Percentiles rank a stretch among this genome's conserved stretches.
Evolutionary conservation across 306 rosid species (phyloP).

Genomic region (Cyamopsis tetragonoloba): DNA sequence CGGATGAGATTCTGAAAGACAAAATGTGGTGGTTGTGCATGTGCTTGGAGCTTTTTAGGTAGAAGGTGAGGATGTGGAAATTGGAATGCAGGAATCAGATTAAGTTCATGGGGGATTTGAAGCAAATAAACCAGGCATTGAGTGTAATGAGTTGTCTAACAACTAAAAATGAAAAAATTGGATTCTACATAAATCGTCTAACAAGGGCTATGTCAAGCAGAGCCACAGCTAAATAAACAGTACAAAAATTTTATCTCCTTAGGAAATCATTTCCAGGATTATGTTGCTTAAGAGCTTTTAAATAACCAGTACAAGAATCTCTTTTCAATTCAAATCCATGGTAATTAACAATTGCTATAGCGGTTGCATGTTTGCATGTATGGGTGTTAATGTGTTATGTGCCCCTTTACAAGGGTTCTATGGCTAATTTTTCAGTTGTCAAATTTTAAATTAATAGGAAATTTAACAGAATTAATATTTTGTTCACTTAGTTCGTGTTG

Average conservation of each 20-base stretch:
- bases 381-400: background rate
- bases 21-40: background rate
- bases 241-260: background rate
- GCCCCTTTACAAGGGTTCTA: background rate
- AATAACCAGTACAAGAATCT: background rate
- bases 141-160: conserved; percentile 4
- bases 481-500: background rate
- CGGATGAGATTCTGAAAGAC: background rate
- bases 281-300: background rate
- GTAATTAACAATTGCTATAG: background rate
- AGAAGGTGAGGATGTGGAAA: background rate
- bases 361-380: background rate
- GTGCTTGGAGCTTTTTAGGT: background rate
- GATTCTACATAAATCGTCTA: background rate
- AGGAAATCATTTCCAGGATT: background rate
- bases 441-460: background rate
- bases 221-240: conserved; percentile 8
- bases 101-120: conserved; percentile 2
- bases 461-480: background rate
- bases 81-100: background rate
- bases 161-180: background rate
- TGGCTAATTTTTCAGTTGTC: conserved; percentile 10
- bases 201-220: background rate
- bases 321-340: background rate
- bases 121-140: background rate